Base-by-base conservation (phyloP, 106 monocot species). In the Amphibolis antarctica region DNA sequence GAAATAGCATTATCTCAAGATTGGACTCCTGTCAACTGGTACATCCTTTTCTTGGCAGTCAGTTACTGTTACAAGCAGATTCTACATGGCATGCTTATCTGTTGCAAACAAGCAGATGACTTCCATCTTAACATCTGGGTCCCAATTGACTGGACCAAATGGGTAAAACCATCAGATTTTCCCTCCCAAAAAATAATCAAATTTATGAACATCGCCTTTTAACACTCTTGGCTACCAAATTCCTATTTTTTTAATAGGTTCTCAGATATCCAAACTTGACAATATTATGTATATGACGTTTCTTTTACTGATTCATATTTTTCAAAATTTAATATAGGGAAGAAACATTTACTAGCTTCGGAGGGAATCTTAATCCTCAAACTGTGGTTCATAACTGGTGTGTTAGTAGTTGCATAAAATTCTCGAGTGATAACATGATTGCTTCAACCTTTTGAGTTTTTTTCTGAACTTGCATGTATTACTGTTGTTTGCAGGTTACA, bases 11-110 rank as follows among this genome's bases (percentile, higher is more conserved):
- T 79, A 69, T 51, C 76, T 59, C 78, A 80, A 68, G 79, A 81
- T 59, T 83, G 87, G 91, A 81, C 70, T 53, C 91, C 98, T 68
- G 91, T 99, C 42, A 99, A 99, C 62, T 99, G 98, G 98, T 91
- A 71, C 28, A 46, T 47, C 6, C 46, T 43, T 50, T 22, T 28
- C 25, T 55, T 9, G n/a, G n/a, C n/a, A 48, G 11, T 24, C 24
- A 18, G 15, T 24, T 4, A 18, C 28, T 56, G 14, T 56, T 28
- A 13, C 0, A 12, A 4, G 26, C 56, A 56, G 26, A 14, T 22
- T 27, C 25, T 55, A 24, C 13, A 55, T 55, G 12, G 22, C 23
- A 55, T 55, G 55, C 25, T 55, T 1, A 4, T 5, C 28, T 56
- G 56, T 11, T 12, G 13, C 36, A 36, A 36, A 36, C 7, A 7